These are phyloP conservation scores for Rugonectria rugulosa DNA, from an alignment of 2,329 filamentous ascomycete species.

Conservation along the genomic window DNA sequence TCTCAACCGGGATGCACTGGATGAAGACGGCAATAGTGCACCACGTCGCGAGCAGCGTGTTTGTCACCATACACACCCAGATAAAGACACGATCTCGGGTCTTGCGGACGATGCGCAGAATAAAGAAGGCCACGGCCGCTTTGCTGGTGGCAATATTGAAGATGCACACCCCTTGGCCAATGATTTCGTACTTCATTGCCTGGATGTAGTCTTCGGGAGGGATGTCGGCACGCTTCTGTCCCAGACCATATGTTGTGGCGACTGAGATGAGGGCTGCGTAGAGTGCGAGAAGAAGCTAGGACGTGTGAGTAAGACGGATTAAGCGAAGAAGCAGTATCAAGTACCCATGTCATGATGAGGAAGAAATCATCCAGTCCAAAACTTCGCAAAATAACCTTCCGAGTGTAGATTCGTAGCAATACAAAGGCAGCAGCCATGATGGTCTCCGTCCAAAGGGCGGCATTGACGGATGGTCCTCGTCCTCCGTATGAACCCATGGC, in stretches of 20 bases:
- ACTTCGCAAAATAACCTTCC: constrained; percentile 1
- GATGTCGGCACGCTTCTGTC: neutral
- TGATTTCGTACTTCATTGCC: constrained; percentile 21
- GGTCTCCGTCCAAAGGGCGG: constrained; percentile 4
- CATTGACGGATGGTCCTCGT: constrained; percentile 3
- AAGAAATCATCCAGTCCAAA: constrained; percentile 8
- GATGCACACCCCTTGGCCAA: constrained; percentile 25
- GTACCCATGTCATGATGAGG: neutral
- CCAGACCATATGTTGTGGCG: neutral
- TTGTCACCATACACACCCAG: constrained; percentile 31
- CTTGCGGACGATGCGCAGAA: constrained; percentile 39
- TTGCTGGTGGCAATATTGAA: constrained; percentile 24
- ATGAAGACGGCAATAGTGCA: constrained; percentile 24
- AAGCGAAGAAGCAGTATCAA: neutral
- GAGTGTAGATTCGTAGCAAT: constrained; percentile 3
- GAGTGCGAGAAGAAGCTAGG: neutral
- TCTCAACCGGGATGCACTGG: constrained; percentile 36
- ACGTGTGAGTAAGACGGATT: neutral
- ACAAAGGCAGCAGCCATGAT: constrained; percentile 1
- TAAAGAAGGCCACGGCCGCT: constrained; percentile 23
- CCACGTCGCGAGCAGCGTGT: neutral
- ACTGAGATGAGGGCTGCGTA: constrained; percentile 4
- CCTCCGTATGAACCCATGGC: constrained; percentile 9
- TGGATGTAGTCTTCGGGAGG: neutral
- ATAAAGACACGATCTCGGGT: constrained; percentile 33